Base-by-base conservation (phyloP, 768 basidiomycete species). In the Tylopilus sp. region DNA sequence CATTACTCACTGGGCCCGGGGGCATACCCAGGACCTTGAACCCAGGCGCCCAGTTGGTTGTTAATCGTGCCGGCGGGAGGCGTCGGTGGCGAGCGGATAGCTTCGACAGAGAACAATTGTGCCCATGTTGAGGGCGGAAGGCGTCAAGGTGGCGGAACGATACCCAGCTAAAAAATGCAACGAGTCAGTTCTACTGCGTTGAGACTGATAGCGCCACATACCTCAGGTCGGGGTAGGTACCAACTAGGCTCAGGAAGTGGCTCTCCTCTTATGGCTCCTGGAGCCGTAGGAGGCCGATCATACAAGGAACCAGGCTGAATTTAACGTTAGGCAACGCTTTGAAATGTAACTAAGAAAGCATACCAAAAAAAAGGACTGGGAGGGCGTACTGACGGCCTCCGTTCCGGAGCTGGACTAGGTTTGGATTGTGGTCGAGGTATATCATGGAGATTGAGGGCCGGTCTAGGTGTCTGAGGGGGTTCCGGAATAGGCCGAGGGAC, bases 1-100 rank as follows among this genome's bases (percentile, higher is more conserved):
- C 6, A 26, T 24, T 2, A 76, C 82, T 68, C 56, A 85, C 84
- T 37, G 82, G 83, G 41, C 77, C 77, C 26, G 73, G 71, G 70
- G 22, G 74, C 59, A 61, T 76, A 78, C 10, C 61, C 59, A 3
- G 72, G 68, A 19, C 65, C 67, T 38, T 59, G 57, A 25, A 51
- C 62, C 16, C 38, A 58, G 29, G 64, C 64, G n/a, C 61, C 57
- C 24, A 61, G 53, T 52, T 59, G 70, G 43, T 52, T 52, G 22
- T 47, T 56, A n/a, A 72, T 7, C n/a, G 54, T 45, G 25, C 63
- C 65, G 2, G n/a, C n/a, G n/a, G n/a, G n/a, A n/a, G n/a, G n/a
- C n/a, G n/a, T n/a, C n/a, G n/a, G n/a, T n/a, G n/a, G n/a, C n/a
- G n/a, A n/a, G n/a, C n/a, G n/a, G n/a, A n/a, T n/a, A n/a, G n/a